Percentiles rank a stretch among this genome's conserved stretches.
phyloP scores from a whole-genome alignment of 495 filamentous ascomycete species.

The Aspergillus olivimuriae region DNA sequence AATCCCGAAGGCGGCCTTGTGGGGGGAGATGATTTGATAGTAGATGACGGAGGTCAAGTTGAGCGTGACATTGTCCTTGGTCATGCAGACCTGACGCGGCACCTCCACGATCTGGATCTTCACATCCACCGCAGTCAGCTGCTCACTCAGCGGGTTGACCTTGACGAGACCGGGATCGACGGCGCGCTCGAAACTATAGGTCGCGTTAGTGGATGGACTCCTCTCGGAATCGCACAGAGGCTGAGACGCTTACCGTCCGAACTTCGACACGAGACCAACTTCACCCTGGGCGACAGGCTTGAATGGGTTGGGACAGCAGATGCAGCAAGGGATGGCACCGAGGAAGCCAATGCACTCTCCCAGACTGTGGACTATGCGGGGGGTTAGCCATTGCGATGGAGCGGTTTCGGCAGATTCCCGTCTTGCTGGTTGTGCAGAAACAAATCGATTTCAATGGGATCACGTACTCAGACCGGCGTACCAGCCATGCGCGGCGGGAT shows the following conservation, averaged over 20 bases:
- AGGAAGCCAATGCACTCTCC: constrained; percentile 71
- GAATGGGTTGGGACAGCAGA: constrained; percentile 93
- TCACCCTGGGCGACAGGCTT: constrained; percentile 90
- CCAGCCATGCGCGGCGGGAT: constrained; percentile 76
- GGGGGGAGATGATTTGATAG: constrained; percentile 92
- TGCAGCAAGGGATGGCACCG: constrained; percentile 88
- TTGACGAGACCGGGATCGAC: constrained; percentile 97
- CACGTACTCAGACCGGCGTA: constrained; percentile 79
- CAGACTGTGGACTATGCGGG: constrained; percentile 58
- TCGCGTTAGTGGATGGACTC: constrained; percentile 5
- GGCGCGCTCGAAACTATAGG: constrained; percentile 70
- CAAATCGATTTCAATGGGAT: background rate
- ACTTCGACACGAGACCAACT: constrained; percentile 91
- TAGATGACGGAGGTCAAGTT: constrained; percentile 97
- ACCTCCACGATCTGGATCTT: constrained; percentile 99
- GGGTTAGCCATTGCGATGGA: constrained; percentile 5
- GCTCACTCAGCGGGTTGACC: constrained; percentile 94
- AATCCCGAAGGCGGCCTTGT: constrained; percentile 98
- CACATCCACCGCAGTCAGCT: constrained; percentile 86
- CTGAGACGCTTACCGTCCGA: constrained; percentile 56
- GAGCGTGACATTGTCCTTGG: constrained; percentile 95
- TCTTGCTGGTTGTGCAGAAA: too few relatives aligned
- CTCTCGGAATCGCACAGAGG: background rate
- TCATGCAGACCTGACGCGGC: constrained; percentile 96
- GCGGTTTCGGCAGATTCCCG: too few relatives aligned